Conservation (phyloP, 805 yeast genomes). For the Maudiozyma bulderi region DNA sequence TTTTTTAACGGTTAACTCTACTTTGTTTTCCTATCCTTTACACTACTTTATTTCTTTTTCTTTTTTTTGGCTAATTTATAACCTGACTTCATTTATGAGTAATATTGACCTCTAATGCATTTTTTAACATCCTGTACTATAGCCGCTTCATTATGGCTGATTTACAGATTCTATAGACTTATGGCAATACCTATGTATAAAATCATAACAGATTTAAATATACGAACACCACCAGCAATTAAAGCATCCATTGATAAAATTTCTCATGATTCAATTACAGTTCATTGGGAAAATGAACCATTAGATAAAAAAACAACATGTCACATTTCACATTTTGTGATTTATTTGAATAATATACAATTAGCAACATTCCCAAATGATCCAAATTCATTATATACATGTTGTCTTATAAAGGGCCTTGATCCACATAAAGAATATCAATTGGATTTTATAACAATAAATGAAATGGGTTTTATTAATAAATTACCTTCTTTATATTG, state of each 20-base stretch:
- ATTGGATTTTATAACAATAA: slow-evolving; percentile 27
- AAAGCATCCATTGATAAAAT: slow-evolving; percentile 28
- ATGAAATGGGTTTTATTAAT: slow-evolving; percentile 27
- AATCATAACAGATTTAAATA: slow-evolving; percentile 21
- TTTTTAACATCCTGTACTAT: slow-evolving; percentile 3
- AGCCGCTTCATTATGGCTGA: slow-evolving; percentile 20
- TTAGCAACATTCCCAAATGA: slow-evolving; percentile 25
- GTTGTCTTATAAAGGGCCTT: slow-evolving; percentile 24
- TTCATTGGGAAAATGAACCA: slow-evolving; percentile 30
- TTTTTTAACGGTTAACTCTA: too few species aligned
- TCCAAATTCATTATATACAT: slow-evolving; percentile 24
- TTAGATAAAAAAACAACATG: not conserved
- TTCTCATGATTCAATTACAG: slow-evolving; percentile 20
- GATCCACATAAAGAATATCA: slow-evolving; percentile 21
- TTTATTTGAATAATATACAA: slow-evolving; percentile 25
- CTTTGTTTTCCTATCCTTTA: too few species aligned
- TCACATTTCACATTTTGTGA: slow-evolving; percentile 22
- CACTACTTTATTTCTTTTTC: not conserved
- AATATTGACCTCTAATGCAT: not conserved
- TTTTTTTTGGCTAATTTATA: not conserved
- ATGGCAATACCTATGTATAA: slow-evolving; percentile 23
- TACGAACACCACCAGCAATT: slow-evolving; percentile 26
- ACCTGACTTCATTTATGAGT: not conserved
- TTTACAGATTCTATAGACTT: slow-evolving; percentile 21
- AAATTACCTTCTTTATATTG: slow-evolving; percentile 25